phyloP scores from a whole-genome alignment of 1,139 yeast species.

The Yamadazyma triangularis region DNA sequence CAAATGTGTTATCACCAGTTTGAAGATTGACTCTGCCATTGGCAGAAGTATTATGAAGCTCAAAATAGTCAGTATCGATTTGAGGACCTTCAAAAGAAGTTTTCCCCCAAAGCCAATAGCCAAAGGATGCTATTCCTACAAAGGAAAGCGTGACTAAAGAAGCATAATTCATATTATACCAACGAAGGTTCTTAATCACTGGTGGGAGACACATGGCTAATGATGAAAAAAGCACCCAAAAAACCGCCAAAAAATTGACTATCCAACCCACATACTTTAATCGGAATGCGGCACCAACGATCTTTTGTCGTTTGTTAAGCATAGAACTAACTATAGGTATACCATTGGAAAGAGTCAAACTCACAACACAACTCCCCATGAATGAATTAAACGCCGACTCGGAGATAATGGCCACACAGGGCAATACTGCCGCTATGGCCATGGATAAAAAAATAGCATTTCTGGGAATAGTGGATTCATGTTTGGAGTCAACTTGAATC shows the following conservation, averaged over 20 bases:
- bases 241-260: constrained; percentile 54
- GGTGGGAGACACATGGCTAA: constrained; percentile 72
- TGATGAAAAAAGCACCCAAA: constrained; percentile 59
- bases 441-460: constrained; percentile 71
- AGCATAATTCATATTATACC: constrained; percentile 71
- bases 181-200: constrained; percentile 54
- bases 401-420: constrained; percentile 63
- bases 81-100: constrained; percentile 61
- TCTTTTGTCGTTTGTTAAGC: constrained; percentile 56
- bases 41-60: constrained; percentile 27
- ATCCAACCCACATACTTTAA: constrained; percentile 63
- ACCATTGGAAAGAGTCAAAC: constrained; percentile 72
- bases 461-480: constrained; percentile 60
- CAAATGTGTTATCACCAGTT: constrained; percentile 5
- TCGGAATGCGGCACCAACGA: constrained; percentile 69
- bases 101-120: constrained; percentile 59
- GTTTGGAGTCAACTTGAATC: constrained; percentile 59
- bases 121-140: constrained; percentile 41
- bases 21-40: constrained; percentile 9
- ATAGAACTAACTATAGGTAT: constrained; percentile 66
- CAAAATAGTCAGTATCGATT: constrained; percentile 49
- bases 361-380: constrained; percentile 80
- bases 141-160: constrained; percentile 53
- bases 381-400: constrained; percentile 79
- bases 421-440: constrained; percentile 56